Percentiles rank a stretch among this genome's conserved stretches.
Evolutionary conservation across 2,329 filamentous ascomycete species (phyloP).

Genomic region (Epichloe scottii): DNA sequence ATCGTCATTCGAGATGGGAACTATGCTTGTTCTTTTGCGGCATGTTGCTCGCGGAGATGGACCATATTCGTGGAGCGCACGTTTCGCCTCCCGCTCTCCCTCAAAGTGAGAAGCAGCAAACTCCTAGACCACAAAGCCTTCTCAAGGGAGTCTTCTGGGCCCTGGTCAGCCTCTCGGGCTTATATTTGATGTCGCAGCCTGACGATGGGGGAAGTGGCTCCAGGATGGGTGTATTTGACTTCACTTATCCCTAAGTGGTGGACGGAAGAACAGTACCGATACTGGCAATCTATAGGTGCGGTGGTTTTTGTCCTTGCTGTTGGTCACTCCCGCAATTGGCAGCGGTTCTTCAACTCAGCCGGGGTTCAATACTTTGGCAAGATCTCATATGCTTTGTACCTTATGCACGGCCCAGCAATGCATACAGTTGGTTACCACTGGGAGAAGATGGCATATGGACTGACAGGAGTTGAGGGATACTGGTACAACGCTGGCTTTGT

Average conservation of each 20-base stretch:
- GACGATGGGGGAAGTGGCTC: slow-evolving; percentile 32
- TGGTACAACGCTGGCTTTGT: slow-evolving; percentile 34
- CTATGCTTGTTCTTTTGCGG: slow-evolving; percentile 42
- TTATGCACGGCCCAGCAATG: slow-evolving; percentile 46
- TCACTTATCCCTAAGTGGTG: slow-evolving; percentile 37
- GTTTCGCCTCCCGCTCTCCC: slow-evolving; percentile 17
- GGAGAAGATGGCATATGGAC: slow-evolving; percentile 33
- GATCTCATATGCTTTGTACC: slow-evolving; percentile 48
- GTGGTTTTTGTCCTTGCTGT: slow-evolving; percentile 39
- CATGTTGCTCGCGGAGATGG: slow-evolving; percentile 41
- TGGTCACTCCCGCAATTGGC: slow-evolving; percentile 32
- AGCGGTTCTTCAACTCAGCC: slow-evolving; percentile 35
- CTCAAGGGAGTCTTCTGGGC: slow-evolving; percentile 23
- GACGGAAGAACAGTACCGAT: slow-evolving; percentile 36
- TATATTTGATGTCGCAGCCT: slow-evolving; percentile 37
- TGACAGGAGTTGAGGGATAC: slow-evolving; percentile 33
- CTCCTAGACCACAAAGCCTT: background rate
- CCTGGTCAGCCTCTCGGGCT: slow-evolving; percentile 30
- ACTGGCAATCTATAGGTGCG: slow-evolving; percentile 43
- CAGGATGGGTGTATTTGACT: slow-evolving; percentile 38
- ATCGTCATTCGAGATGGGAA: slow-evolving; percentile 39
- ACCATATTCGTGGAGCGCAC: slow-evolving; percentile 36
- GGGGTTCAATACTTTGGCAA: slow-evolving; percentile 45
- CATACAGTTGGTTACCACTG: slow-evolving; percentile 40
- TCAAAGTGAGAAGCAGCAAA: slow-evolving; percentile 10